Evolutionary conservation across 441 rosid genomes (phyloP).

Genomic region (Euphorbia celastroides): DNA sequence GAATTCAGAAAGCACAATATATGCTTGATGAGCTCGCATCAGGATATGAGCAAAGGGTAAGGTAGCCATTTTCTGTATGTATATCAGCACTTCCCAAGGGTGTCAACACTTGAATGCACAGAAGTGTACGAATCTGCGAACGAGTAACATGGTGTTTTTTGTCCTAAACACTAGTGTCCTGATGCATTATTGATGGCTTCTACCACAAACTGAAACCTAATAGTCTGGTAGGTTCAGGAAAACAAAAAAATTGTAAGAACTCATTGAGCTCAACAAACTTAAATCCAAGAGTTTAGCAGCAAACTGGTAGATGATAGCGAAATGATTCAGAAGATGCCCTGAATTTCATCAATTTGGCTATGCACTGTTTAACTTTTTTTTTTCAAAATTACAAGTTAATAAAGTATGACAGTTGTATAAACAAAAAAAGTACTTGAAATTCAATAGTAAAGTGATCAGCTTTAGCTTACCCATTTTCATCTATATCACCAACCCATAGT

Average conservation of each 20-base stretch:
- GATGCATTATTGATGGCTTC: not conserved
- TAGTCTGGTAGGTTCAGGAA: not conserved
- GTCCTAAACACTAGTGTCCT: not conserved
- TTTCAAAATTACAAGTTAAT: not conserved
- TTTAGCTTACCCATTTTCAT: slow-evolving; percentile 60
- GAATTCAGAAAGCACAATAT: not conserved
- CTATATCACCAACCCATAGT: slow-evolving; percentile 88
- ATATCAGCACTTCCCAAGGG: no score
- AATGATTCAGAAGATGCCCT: not conserved
- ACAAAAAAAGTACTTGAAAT: not conserved
- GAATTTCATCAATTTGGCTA: not conserved
- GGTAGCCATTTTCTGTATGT: no score
- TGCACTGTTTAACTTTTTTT: not conserved
- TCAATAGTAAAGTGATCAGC: not conserved
- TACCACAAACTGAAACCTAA: not conserved
- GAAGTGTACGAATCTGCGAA: no score
- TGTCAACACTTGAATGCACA: no score
- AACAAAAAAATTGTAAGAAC: not conserved
- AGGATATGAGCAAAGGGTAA: not conserved
- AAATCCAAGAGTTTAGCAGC: not conserved
- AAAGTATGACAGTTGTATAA: not conserved
- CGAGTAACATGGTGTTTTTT: not conserved
- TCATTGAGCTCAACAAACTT: not conserved
- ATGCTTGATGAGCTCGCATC: not conserved
- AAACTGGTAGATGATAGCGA: not conserved